Base-by-base conservation (phyloP, 2,329 filamentous ascomycete species). In the Fusarium sp. region DNA sequence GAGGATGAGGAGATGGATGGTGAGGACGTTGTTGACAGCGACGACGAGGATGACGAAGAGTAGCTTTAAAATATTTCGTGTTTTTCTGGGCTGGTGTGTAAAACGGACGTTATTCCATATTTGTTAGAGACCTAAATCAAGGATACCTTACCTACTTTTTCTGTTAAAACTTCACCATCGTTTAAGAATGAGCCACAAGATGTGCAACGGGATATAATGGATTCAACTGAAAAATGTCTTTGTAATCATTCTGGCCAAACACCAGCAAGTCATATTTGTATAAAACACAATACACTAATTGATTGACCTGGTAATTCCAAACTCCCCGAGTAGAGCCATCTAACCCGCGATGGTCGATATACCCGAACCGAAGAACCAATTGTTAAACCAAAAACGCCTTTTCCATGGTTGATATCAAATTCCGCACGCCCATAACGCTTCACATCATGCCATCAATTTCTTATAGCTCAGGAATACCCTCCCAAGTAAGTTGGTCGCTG, bases 401-500 rank as follows among this genome's bases (percentile, higher is more conserved):
- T 62, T 62, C 46, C 63, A 69, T 72, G 63, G 60, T 53, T 64
- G 37, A 52, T 65, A 20, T 51, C 61, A 71, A 66, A 70, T 67
- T 58, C 28, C 44, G 13, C 58, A 30, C 55, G 40, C 52, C 64
- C 46, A 49, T 56, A 59, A 60, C 58, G 58, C 50, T 64, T 59
- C 61, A 47, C 49, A 50, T 55, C 46, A 47, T 54, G 15, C 46
- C 33, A 31, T 50, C 47, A 54, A 26, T 37, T 45, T 44, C 36
- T 71, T 62, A 75, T 31, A 69, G 58, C 53, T 77, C 78, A 38
- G 73, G 74, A 40, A 83, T 77, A 53, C 80, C 80, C 57, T 83
- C 80, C 80, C 80, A 82, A 15, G 80, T 81, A 53, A 80, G 58
- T 62, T 82, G 77, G 13, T 82, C 80, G 38, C 77, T 82, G 20